Evolutionary conservation across 345 rosid genomes (phyloP), one percentile per base, ranked within the genome.

Genomic region (Hirschfeldia incana): DNA sequence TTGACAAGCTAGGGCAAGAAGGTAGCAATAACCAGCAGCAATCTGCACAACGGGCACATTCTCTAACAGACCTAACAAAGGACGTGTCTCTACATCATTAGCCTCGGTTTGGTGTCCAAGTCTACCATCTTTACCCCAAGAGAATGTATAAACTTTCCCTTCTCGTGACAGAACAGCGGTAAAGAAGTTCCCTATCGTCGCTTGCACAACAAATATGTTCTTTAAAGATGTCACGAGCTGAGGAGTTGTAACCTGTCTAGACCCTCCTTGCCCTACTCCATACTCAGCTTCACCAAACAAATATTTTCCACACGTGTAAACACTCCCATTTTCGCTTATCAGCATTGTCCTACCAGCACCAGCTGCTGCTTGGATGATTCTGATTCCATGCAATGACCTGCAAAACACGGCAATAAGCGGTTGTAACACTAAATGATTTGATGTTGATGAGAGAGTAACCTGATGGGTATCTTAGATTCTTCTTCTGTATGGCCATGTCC

Each of bases 311-410:
- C 92, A 91, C 2, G 94, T 82, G 65, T 91, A 95, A 71, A 93
- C 99, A 59, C 83, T 83, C 36, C 99, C 99, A 3, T 88, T 87
- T 30, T 93, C 94, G 78, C 90, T 93, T 74, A 93, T 91, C 83
- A 95, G 92, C 99, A 95, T 95, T 77, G 98, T 93, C 85, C 97
- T 78, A 75, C 97, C 97, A 55, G 96, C 96, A 78, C 99, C 98
- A 37, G 91, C 94, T 44, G 98, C 96, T 46, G 97, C 98, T 84
- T 95, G 98, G 57, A 95, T 93, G 51, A 95, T 93, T 82, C 97
- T 88, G 80, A 93, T 86, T 73, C 97, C 97, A 84, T 87, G 93
- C 85, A 95, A 84, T 75, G 98, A 93, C 87, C 99, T 94, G 89
- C 84, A 67, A 53, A 92, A 86, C 80, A 88, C 29, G 80, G 81